Evolutionary conservation across 768 basidiomycete genomes (phyloP).

Genomic region (Chiua virens): DNA sequence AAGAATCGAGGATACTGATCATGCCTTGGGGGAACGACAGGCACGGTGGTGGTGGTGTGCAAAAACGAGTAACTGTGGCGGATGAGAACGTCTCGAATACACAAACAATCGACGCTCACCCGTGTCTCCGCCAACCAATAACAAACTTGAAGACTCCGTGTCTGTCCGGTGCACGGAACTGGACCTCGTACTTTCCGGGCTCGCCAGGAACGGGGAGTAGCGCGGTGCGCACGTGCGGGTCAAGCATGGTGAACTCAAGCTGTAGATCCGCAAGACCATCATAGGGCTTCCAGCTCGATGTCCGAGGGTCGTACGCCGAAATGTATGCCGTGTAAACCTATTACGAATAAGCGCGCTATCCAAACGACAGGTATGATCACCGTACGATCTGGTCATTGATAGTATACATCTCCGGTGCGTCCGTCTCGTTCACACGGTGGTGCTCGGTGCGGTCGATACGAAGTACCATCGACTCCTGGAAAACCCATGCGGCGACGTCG

Average conservation of each 20-base stretch:
- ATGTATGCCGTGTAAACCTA: slow-evolving; percentile 77
- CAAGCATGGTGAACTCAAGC: slow-evolving; percentile 97
- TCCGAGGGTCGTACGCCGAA: slow-evolving; percentile 61
- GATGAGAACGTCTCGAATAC: not conserved
- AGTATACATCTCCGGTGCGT: slow-evolving; percentile 72
- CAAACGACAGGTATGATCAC: not conserved
- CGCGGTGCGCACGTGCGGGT: slow-evolving; percentile 88
- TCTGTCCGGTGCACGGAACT: slow-evolving; percentile 89
- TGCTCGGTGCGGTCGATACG: slow-evolving; percentile 77
- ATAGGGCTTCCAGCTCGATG: slow-evolving; percentile 67
- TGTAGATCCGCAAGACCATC: slow-evolving; percentile 78
- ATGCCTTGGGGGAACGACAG: slow-evolving; percentile 91
- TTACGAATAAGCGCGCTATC: not conserved
- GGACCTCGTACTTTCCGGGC: slow-evolving; percentile 73
- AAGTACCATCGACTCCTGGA: slow-evolving; percentile 82
- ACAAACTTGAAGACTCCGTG: slow-evolving; percentile 99
- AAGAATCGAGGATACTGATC: slow-evolving; percentile 96
- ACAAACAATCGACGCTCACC: slow-evolving; percentile 46
- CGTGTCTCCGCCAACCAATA: slow-evolving; percentile 87
- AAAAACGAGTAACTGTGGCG: slow-evolving; percentile 68
- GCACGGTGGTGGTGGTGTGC: slow-evolving; percentile 68
- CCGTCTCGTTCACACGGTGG: slow-evolving; percentile 63
- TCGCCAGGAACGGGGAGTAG: slow-evolving; percentile 56
- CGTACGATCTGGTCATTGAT: slow-evolving; percentile 82
- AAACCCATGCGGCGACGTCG: slow-evolving; percentile 85